Evolutionary conservation across 768 basidiomycete species (phyloP), one percentile per base, ranked within the genome.

Genomic region (Tulasnella sp.): DNA sequence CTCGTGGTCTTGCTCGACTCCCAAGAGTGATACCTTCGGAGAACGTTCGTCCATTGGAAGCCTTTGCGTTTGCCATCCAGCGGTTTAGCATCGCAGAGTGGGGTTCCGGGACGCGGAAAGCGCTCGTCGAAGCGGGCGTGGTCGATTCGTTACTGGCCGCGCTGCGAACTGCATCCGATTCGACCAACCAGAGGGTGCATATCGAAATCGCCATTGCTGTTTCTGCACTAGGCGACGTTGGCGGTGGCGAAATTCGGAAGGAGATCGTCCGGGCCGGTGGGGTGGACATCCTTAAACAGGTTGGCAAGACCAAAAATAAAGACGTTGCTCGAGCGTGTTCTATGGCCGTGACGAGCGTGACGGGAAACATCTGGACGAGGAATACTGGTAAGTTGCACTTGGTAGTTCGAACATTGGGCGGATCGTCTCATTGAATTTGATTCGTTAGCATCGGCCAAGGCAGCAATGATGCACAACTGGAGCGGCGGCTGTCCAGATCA

Each of bases 211-310:
- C 76, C 1, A 45, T 72, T 34, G 76, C 76, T 2, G 38, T 77
- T 17, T 64, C 34, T 36, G 42, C 64, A 36, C 49, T 77, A 29
- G 52, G 76, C 31, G 76, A 77, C 52, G 72, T 77, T 45, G 76
- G 76, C n/a, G 76, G 76, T 8, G 72, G 76, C 19, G 76, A 74
- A 4, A 22, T 77, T 12, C 34, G 76, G 17, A 77, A 77, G 37
- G 76, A 77, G 54, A 77, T 77, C 72, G 70, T 77, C 58, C 34
- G 76, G 29, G 76, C 76, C 17, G 76, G 76, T 1, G 76, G 76
- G 37, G 67, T 77, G 25, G 76, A 77, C 37, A 77, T 77, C 29
- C 38, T 77, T 3, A 77, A 77, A 36, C 71, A 54, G 12, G 76
- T 77, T 36, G 76, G 76, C 4, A 52, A 31, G 58, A 74, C 31